phyloP scores from a whole-genome alignment of 2,329 filamentous ascomycete genomes.

The Clonostachys rhizophaga region DNA sequence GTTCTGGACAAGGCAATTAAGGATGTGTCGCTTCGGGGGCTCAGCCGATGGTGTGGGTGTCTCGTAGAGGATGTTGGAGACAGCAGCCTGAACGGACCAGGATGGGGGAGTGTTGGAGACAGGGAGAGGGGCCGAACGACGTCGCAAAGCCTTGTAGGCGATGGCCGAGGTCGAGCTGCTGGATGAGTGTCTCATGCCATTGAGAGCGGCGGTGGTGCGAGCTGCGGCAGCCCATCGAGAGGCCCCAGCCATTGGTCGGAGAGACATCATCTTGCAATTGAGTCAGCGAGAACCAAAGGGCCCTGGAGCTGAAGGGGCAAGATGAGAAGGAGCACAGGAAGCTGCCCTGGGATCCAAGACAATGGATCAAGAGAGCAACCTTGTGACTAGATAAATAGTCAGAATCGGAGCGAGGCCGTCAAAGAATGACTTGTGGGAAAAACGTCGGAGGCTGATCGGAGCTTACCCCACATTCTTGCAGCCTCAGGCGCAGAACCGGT shows the following conservation, averaged over 20 bases:
- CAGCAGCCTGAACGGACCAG: constrained; percentile 89
- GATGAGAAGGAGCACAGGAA: too few species aligned
- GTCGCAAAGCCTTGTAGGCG: constrained; percentile 94
- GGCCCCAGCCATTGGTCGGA: constrained; percentile 21
- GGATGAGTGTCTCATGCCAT: constrained; percentile 33
- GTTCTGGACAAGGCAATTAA: constrained; percentile 98
- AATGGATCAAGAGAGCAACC: neutral
- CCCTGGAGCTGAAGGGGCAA: constrained; percentile 4
- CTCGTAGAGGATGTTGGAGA: constrained; percentile 98
- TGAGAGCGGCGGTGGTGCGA: constrained; percentile 6
- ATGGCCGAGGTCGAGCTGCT: constrained; percentile 85
- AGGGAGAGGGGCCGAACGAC: constrained; percentile 80
- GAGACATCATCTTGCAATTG: constrained; percentile 34
- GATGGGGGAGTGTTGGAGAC: constrained; percentile 70
- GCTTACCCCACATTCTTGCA: too few species aligned
- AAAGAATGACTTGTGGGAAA: too few species aligned
- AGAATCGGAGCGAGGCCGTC: neutral
- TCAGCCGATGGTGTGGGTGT: constrained; percentile 79
- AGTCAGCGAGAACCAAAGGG: constrained; percentile 9
- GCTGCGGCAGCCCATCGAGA: constrained; percentile 25
- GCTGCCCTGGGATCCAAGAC: too few species aligned
- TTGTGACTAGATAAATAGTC: neutral
- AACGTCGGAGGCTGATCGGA: too few species aligned
- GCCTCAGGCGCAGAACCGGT: too few species aligned
- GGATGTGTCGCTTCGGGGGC: constrained; percentile 88